A percentile compares a stretch with the other conserved stretches of the same genome.
Conservation (phyloP, 805 yeast genomes). For the Peterozyma toletana region DNA sequence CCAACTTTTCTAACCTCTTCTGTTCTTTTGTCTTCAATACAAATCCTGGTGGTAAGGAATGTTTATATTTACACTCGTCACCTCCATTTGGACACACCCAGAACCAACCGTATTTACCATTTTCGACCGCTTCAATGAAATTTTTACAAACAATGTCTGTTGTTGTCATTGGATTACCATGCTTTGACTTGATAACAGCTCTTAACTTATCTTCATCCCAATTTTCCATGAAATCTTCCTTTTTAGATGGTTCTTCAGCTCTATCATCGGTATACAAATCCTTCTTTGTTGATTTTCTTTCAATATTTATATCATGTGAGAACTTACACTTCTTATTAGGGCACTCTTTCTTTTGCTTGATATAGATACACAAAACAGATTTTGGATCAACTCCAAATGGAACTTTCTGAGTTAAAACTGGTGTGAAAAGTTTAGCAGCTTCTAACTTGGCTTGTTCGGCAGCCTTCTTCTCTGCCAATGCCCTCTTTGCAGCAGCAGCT, state of each 20-base stretch:
- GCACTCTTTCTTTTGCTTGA: conserved; percentile 78
- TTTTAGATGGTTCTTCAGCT: conserved; percentile 36
- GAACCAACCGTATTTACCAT: conserved; percentile 98
- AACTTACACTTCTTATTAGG: conserved; percentile 82
- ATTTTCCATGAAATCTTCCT: conserved; percentile 83
- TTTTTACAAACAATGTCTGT: conserved; percentile 92
- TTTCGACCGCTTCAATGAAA: conserved; percentile 95
- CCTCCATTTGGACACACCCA: conserved; percentile 98
- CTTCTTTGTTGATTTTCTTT: conserved; percentile 82
- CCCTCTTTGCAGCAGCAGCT: conserved; percentile 50
- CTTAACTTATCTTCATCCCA: conserved; percentile 98
- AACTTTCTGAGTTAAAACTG: conserved; percentile 70
- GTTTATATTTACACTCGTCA: conserved; percentile 86
- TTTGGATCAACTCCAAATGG: conserved; percentile 98
- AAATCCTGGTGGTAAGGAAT: conserved; percentile 94
- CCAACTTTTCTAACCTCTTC: conserved; percentile 79
- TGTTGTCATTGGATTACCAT: conserved; percentile 89
- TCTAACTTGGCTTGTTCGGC: conserved; percentile 86
- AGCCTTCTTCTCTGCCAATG: conserved; percentile 84
- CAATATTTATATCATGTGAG: conserved; percentile 81
- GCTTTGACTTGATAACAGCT: conserved; percentile 80
- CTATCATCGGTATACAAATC: conserved; percentile 91
- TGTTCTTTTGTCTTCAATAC: conserved; percentile 96
- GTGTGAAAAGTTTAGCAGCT: conserved; percentile 69
- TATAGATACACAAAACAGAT: conserved; percentile 82